Evolutionary conservation across 73 alveolate species (phyloP).

Genomic region (Stentor roeselii): DNA sequence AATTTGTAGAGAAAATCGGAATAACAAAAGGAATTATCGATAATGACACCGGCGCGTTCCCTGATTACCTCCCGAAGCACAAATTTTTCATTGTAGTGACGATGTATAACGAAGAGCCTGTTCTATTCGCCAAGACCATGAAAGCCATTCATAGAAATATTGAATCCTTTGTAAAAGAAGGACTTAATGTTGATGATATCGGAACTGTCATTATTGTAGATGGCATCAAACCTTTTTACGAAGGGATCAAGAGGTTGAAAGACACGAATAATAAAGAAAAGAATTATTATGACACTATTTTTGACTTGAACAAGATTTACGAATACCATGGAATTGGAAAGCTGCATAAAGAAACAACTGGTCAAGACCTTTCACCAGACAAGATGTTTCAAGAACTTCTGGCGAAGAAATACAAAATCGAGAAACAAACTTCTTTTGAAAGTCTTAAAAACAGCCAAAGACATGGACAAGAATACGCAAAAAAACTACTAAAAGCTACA

Average conservation of each 20-base stretch:
- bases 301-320: not conserved
- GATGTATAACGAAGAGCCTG: slow-evolving; percentile 4
- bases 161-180: not conserved
- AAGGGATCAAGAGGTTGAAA: not conserved
- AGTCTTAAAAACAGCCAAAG: not conserved
- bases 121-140: not conserved
- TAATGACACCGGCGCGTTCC: not conserved
- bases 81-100: not conserved
- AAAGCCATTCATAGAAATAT: not conserved
- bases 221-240: not conserved
- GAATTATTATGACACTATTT: too few species aligned
- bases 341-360: too few species aligned
- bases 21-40: not conserved
- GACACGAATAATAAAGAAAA: too few species aligned
- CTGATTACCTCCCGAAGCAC: not conserved
- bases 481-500: not conserved
- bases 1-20: not conserved
- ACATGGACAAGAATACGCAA: not conserved
- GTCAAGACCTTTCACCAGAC: not conserved
- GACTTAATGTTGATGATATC: not conserved
- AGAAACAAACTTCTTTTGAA: not conserved
- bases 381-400: not conserved
- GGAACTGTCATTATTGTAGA: slow-evolving; percentile 1
- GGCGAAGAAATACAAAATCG: not conserved
- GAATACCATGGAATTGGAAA: not conserved